Conservation (phyloP, 2,329 filamentous ascomycete genomes). For the Triangularia verruculosa region DNA sequence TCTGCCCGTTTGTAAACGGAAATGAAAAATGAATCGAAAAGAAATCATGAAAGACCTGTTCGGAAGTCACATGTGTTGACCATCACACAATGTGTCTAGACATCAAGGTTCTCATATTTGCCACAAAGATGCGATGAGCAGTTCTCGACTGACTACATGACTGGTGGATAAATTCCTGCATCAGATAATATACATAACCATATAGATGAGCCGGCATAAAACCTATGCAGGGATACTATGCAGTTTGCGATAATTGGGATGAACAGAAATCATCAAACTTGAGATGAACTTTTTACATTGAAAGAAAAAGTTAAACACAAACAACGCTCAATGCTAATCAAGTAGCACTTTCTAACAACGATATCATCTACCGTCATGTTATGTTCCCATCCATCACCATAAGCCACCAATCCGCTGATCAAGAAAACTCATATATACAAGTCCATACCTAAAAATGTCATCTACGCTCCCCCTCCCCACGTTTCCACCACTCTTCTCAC, state of each 20-base stretch:
- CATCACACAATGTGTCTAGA: not conserved
- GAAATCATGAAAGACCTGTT: not conserved
- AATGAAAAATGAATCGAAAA: not conserved
- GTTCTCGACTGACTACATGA: not conserved
- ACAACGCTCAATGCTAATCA: not conserved
- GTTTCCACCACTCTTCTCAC: not conserved
- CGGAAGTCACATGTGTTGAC: not conserved
- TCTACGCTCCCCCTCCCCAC: not conserved
- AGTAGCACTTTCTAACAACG: not conserved
- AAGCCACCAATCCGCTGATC: not conserved
- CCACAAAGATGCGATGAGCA: not conserved
- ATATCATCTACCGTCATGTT: not conserved
- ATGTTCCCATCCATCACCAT: not conserved
- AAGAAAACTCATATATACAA: not conserved
- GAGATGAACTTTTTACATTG: not conserved
- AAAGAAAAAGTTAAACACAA: not conserved
- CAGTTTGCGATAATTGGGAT: not conserved
- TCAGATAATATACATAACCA: not conserved
- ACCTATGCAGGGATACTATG: not conserved
- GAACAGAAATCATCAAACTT: not conserved
- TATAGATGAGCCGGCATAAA: not conserved
- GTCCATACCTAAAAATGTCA: not conserved
- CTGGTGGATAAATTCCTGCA: not conserved
- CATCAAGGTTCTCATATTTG: not conserved
- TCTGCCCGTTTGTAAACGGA: not conserved